Evolutionary conservation across 2,329 filamentous ascomycete species (phyloP).

Genomic region (Arthrinium phaeospermum): DNA sequence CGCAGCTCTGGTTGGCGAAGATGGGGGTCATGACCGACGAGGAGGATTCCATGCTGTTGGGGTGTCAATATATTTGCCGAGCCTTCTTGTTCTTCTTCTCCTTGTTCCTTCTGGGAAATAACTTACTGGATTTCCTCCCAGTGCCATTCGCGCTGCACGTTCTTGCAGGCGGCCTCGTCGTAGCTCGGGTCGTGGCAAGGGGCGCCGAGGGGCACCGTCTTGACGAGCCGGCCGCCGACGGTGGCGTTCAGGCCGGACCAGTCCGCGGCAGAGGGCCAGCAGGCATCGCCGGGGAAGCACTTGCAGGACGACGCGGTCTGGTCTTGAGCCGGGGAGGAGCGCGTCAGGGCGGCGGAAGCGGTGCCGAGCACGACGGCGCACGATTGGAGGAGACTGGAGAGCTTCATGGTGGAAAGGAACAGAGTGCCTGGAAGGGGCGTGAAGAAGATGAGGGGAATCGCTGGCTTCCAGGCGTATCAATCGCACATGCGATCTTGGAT

Average conservation of each 20-base stretch:
- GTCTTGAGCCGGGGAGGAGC: background rate
- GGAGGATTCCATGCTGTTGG: conserved; percentile 18
- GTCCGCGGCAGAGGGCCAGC: conserved; percentile 9
- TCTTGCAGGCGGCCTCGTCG: conserved; percentile 27
- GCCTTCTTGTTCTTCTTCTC: no score
- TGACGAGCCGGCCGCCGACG: conserved; percentile 31
- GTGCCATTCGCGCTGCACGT: conserved; percentile 21
- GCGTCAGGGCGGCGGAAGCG: background rate
- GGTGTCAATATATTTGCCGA: background rate
- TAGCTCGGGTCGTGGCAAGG: conserved; percentile 30
- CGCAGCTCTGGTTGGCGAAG: conserved; percentile 24
- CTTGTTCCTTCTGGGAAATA: no score
- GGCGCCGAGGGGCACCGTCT: conserved; percentile 31
- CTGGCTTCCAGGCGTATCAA: no score
- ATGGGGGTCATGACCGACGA: conserved; percentile 22
- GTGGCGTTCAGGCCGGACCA: conserved; percentile 20
- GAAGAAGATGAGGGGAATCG: no score
- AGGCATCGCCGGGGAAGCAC: conserved; percentile 21
- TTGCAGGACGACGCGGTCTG: background rate
- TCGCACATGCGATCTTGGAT: no score
- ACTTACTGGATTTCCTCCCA: no score
- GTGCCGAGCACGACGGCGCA: background rate
- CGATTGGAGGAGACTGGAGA: background rate
- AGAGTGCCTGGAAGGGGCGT: background rate
- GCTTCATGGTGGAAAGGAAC: background rate